These are phyloP conservation scores for Botrytis cinerea DNA, from an alignment of 2,329 filamentous ascomycete species.

Conservation along the genomic window DNA sequence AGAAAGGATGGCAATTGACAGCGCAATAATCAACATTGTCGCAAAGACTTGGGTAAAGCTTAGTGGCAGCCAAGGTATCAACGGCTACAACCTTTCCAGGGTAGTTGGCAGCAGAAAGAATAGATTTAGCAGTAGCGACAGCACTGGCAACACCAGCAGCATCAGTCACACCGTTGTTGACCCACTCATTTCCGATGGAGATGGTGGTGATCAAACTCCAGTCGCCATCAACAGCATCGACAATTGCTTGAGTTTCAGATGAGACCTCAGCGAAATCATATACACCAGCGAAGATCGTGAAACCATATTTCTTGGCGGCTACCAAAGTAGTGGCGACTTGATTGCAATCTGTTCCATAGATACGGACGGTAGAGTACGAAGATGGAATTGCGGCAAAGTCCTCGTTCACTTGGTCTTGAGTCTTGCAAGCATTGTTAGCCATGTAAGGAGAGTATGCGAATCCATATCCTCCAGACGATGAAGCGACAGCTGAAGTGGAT, in stretches of 20 bases:
- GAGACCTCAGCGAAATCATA: constrained; percentile 55
- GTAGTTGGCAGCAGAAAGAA: constrained; percentile 65
- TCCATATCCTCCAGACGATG: constrained; percentile 44
- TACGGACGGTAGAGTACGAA: constrained; percentile 66
- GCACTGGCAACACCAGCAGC: constrained; percentile 58
- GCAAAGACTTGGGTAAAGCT: constrained; percentile 69
- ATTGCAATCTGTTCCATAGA: constrained; percentile 80
- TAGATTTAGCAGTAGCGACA: constrained; percentile 57
- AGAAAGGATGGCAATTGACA: constrained; percentile 83
- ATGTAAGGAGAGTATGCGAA: constrained; percentile 62
- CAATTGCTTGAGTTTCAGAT: constrained; percentile 56
- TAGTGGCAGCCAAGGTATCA: constrained; percentile 73
- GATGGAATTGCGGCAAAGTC: constrained; percentile 60
- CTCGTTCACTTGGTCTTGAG: constrained; percentile 57
- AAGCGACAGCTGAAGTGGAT: constrained; percentile 18
- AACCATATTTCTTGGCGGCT: constrained; percentile 62
- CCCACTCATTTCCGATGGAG: constrained; percentile 77
- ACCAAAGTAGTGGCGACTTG: constrained; percentile 67
- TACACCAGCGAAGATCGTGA: constrained; percentile 75
- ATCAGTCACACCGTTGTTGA: constrained; percentile 62
- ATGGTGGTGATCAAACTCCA: constrained; percentile 73
- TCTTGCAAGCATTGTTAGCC: constrained; percentile 64
- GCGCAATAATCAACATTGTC: constrained; percentile 70
- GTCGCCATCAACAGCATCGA: constrained; percentile 60
- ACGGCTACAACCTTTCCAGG: constrained; percentile 74